Base-by-base conservation (phyloP, 1,284 basidiomycete species). In the Golubevia sp. region DNA sequence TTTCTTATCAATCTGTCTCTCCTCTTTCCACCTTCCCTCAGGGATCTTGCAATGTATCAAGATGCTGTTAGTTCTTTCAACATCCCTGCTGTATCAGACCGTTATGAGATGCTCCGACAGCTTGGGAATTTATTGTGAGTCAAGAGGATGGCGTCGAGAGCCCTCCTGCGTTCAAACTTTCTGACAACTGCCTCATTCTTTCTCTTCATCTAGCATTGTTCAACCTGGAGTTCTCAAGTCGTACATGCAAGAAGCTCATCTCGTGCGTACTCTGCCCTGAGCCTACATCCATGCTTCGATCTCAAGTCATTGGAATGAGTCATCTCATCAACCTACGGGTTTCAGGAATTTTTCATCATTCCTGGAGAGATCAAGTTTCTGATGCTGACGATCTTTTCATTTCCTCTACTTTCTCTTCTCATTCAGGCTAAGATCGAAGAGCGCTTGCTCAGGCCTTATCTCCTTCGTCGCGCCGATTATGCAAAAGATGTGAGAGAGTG, bases 21-120 rank as follows among this genome's bases (percentile, higher is more conserved):
- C 18, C 51, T 11, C 21, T 13, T 44, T 59, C 15, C 55, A 18
- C 20, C 21, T 34, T n/a, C 56, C 2, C 23, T 21, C 56, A 66
- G 64, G 30, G 80, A 83, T 59, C 63, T 83, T 59, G 77, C 79
- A 15, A 65, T 75, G 70, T 83, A 83, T 53, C 80, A 83, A 60
- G 78, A 82, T 30, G 74, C 71, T 2, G 71, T 79, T 23, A 63
- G 63, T 3, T 68, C 68, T 2, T 80, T 82, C 49, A 67, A 66
- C 38, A 71, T 81, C 34, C 55, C 67, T 0, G 70, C 76, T 2
- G 67, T 83, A 5, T 65, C 66, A 23, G 80, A 82, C 55, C 74
- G 80, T 5, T 83, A 82, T 66, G 80, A 83, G 38, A 83, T 83
- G 80, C 66, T 83, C 25, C 73, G 80, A 23, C 79, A 82, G 54